Evolutionary conservation across 2,329 filamentous ascomycete genomes (phyloP).

Genomic region (Raffaelea arxii): DNA sequence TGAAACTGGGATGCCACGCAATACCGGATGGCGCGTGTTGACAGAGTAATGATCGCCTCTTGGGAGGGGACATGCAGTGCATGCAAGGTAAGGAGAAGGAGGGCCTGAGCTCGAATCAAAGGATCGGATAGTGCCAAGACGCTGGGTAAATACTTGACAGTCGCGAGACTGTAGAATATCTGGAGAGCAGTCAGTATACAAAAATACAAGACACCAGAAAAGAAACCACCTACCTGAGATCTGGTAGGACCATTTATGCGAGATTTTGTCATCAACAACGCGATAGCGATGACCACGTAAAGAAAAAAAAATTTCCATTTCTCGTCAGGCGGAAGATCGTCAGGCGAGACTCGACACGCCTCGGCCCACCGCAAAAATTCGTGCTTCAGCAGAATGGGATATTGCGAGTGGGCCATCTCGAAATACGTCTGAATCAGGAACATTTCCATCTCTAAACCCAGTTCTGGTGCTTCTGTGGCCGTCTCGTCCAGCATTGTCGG

Average conservation of each 20-base stretch:
- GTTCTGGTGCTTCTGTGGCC: background rate
- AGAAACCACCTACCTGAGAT: background rate
- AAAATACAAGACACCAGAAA: background rate
- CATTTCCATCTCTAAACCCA: conserved; percentile 11
- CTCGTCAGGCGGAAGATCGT: background rate
- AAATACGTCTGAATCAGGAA: conserved; percentile 16
- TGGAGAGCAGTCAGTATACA: background rate
- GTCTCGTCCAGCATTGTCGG: background rate
- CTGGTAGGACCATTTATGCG: conserved; percentile 6
- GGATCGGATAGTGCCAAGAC: conserved; percentile 8
- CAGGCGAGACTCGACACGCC: background rate
- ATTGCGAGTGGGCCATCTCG: conserved; percentile 17
- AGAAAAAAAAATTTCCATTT: conserved; percentile 18
- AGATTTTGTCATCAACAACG: conserved; percentile 10
- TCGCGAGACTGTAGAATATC: conserved; percentile 13
- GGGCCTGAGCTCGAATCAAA: conserved; percentile 13
- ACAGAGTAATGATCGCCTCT: conserved; percentile 17
- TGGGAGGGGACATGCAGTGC: conserved; percentile 18
- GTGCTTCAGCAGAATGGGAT: conserved; percentile 11
- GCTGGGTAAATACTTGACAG: conserved; percentile 1
- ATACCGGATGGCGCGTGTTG: conserved; percentile 17
- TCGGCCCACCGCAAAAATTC: conserved; percentile 12
- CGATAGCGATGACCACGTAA: conserved; percentile 16
- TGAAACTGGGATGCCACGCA: conserved; percentile 20
- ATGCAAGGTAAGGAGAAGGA: conserved; percentile 16